Evolutionary conservation across 352 stramenopile genomes (phyloP), one percentile per base, ranked within the genome.

Genomic region (Ophiocytium majus): DNA sequence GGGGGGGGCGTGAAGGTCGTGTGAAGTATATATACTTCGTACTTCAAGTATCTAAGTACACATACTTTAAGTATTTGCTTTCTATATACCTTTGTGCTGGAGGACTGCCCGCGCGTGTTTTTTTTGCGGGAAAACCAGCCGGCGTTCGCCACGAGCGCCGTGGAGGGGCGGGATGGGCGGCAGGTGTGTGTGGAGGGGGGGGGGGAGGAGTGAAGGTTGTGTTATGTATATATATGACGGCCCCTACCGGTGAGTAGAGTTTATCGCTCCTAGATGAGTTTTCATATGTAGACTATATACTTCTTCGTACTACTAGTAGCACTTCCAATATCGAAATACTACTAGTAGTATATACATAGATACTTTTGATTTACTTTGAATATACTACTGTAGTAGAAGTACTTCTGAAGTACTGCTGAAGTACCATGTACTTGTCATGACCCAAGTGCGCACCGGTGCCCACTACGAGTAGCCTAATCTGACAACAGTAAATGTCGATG

Each of bases 91-190:
- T 84, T 81, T 49, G 74, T 84, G 32, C 37, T 63, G 34, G 90
- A 95, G 82, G 90, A 91, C 28, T 92, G 90, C 63, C 94, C 94
- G 50, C 93, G 96, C 63, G 92, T 97, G 81, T 94, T n/a, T n/a
- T 95, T 80, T 97, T 97, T 89, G 92, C 93, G 0, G 94, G 94
- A n/a, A 80, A 96, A 96, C 87, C 91, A 95, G 84, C 90, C 92
- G 63, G 79, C 71, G 1, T 97, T 96, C 85, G 92, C 88, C 63
- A 91, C 92, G 37, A 89, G 91, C 0, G 79, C 93, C 10, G 87
- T 96, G 23, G 89, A 92, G 88, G 92, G 92, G 90, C 86, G 10
- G 74, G 28, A 84, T 9, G 84, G 87, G 17, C 80, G 93, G 89
- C 91, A 81, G 50, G 81, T 49, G 91, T 91, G 31, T 88, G 83